phyloP scores from a whole-genome alignment of 768 basidiomycete species.

The Boletus fagicola region DNA sequence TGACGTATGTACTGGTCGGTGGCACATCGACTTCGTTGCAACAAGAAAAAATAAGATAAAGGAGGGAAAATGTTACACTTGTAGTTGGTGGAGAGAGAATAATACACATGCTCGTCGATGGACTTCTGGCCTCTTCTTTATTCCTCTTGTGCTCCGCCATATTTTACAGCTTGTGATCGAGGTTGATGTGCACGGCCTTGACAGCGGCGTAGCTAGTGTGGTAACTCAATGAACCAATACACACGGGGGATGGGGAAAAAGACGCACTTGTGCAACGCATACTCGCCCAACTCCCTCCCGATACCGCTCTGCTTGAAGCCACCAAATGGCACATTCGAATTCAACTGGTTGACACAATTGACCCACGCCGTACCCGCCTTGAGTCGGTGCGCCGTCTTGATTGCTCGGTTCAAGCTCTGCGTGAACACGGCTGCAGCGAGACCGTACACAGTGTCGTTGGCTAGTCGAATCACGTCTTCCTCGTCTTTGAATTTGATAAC shows the following conservation, averaged over 20 bases:
- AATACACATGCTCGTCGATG: neutral
- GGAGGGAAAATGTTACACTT: neutral
- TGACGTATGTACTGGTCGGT: neutral
- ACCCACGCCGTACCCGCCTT: constrained; percentile 83
- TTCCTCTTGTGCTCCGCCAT: neutral
- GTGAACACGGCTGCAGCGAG: constrained; percentile 88
- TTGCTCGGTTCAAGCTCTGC: constrained; percentile 69
- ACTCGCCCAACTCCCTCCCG: constrained; percentile 77
- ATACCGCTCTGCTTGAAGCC: constrained; percentile 85
- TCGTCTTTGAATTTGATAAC: constrained; percentile 74
- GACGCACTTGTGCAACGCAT: constrained; percentile 57
- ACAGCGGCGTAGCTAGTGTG: constrained; percentile 21
- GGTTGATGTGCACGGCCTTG: constrained; percentile 46
- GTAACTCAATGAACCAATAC: neutral
- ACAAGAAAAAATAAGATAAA: neutral
- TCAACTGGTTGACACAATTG: constrained; percentile 32
- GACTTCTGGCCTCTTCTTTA: neutral
- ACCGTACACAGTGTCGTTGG: constrained; percentile 87
- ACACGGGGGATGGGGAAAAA: neutral
- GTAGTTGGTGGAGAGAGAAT: neutral
- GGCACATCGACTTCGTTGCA: neutral
- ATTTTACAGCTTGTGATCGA: constrained; percentile 28
- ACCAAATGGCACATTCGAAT: constrained; percentile 65
- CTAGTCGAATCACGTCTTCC: constrained; percentile 63
- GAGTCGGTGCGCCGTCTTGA: constrained; percentile 68